Percentiles rank a stretch among this genome's conserved stretches.
Conservation (phyloP, 2,329 filamentous ascomycete species). For the Fusarium sp. region DNA sequence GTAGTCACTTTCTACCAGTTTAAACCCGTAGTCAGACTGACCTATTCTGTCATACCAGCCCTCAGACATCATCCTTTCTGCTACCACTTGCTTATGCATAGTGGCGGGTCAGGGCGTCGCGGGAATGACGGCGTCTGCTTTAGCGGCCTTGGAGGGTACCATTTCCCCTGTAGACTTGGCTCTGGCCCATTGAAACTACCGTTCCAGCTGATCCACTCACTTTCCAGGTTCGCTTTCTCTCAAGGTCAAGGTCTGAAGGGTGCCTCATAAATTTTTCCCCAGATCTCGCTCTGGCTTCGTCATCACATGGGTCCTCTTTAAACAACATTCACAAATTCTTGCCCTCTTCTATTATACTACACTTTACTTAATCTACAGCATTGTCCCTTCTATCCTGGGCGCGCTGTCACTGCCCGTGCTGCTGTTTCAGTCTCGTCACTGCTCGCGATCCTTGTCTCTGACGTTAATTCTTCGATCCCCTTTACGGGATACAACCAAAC, state of each 20-base stretch:
- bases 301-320: conserved; percentile 49
- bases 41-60: neutral
- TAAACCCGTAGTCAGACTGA: neutral
- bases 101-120: conserved; percentile 33
- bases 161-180: conserved; percentile 35
- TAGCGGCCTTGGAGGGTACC: conserved; percentile 33
- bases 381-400: conserved; percentile 38
- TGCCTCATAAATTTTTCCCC: conserved; percentile 45
- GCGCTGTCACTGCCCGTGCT: conserved; percentile 42
- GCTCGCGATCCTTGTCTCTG: conserved; percentile 37
- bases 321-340: conserved; percentile 3
- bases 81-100: conserved; percentile 21
- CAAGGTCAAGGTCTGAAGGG: conserved; percentile 26
- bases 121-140: conserved; percentile 32
- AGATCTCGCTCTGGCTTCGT: conserved; percentile 34
- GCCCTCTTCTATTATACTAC: neutral
- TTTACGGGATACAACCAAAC: conserved; percentile 9
- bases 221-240: neutral
- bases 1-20: no score
- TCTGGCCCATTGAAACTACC: conserved; percentile 16
- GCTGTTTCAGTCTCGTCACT: conserved; percentile 26
- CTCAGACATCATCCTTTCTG: neutral
- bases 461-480: conserved; percentile 28
- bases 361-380: conserved; percentile 18
- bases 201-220: conserved; percentile 29